Conservation (phyloP, 495 filamentous ascomycete species). For the Thozetella sp. region DNA sequence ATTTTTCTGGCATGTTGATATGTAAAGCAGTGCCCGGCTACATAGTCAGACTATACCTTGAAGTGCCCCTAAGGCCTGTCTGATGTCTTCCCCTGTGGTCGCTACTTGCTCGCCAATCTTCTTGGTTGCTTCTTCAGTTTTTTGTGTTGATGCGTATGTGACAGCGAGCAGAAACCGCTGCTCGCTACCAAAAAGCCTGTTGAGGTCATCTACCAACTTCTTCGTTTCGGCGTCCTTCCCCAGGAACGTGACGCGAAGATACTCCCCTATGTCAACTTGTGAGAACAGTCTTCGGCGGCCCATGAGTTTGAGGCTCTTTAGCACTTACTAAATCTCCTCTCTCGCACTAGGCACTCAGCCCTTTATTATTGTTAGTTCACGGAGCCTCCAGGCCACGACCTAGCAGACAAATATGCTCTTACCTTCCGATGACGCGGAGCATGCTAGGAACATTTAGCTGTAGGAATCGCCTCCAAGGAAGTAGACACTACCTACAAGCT, state of each 20-base stretch:
- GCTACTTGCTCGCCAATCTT: neutral
- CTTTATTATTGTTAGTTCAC: too few species aligned
- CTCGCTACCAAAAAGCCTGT: conserved; percentile 10
- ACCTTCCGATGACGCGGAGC: neutral
- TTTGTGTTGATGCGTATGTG: conserved; percentile 7
- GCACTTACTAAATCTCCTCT: neutral
- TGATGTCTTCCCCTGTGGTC: neutral
- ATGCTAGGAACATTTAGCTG: neutral
- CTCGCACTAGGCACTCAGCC: neutral
- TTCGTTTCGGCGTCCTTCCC: conserved; percentile 9
- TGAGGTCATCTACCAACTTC: conserved; percentile 9
- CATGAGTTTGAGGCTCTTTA: conserved; percentile 10
- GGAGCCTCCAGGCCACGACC: too few species aligned
- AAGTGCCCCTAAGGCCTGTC: neutral
- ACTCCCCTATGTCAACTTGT: conserved; percentile 5
- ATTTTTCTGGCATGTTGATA: neutral
- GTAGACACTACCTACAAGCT: neutral
- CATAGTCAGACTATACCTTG: neutral
- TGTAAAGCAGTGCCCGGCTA: neutral
- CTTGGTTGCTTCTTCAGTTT: conserved; percentile 6
- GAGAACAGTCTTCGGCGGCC: conserved; percentile 5
- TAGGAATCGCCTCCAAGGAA: too few species aligned
- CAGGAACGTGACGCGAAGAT: conserved; percentile 10
- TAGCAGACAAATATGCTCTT: too few species aligned
- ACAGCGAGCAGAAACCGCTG: conserved; percentile 10